These are phyloP conservation scores for Aphanocladium album DNA, from an alignment of 2,329 filamentous ascomycete genomes.

Conservation along the genomic window DNA sequence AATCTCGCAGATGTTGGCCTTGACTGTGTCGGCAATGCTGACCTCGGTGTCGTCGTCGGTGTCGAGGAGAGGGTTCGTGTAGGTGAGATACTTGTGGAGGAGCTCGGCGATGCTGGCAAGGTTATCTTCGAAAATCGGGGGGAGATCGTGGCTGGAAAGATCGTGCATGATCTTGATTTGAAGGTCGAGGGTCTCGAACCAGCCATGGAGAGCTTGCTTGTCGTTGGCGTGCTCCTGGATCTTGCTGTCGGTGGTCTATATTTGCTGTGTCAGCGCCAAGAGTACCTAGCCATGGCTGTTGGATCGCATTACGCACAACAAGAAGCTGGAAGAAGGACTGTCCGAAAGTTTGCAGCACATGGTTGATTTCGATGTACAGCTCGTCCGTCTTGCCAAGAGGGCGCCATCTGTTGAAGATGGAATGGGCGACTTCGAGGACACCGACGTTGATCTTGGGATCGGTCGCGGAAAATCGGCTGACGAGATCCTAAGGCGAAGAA, in stretches of 20 bases:
- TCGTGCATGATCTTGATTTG: conserved; percentile 92
- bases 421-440: conserved; percentile 94
- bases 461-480: conserved; percentile 75
- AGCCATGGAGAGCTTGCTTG: conserved; percentile 66
- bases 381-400: conserved; percentile 90
- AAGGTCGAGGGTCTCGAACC: conserved; percentile 81
- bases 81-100: conserved; percentile 88
- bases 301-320: conserved; percentile 44
- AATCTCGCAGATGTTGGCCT: conserved; percentile 88
- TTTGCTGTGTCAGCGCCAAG: conserved; percentile 16
- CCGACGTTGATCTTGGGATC: conserved; percentile 86
- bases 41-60: conserved; percentile 89
- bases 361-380: conserved; percentile 92
- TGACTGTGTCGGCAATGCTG: conserved; percentile 77
- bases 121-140: conserved; percentile 90
- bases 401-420: conserved; percentile 94
- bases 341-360: conserved; percentile 83
- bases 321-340: conserved; percentile 77
- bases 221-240: conserved; percentile 74
- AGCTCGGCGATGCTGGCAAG: conserved; percentile 70
- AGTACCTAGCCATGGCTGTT: neutral
- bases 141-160: conserved; percentile 93
- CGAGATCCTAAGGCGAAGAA: conserved; percentile 61
- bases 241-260: conserved; percentile 60
- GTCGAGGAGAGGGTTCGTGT: conserved; percentile 75